Conservation (phyloP, 2,329 filamentous ascomycete genomes). For the Cryphonectria radicalis region DNA sequence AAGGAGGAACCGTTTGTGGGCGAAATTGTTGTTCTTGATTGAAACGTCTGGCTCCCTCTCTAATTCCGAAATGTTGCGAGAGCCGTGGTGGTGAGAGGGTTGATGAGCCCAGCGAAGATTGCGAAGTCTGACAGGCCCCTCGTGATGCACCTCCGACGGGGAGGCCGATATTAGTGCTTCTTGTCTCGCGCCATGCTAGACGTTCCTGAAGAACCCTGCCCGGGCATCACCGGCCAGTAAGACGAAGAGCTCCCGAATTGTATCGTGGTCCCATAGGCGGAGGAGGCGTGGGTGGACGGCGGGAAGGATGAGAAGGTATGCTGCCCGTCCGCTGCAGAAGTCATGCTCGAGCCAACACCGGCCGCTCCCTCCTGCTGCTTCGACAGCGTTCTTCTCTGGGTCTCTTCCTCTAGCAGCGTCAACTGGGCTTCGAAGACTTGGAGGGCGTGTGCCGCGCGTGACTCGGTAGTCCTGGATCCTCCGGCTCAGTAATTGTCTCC, state of each 20-base stretch:
- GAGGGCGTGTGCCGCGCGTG: not conserved
- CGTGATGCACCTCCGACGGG: not conserved
- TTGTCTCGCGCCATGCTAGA: not conserved
- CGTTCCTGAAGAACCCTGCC: not conserved
- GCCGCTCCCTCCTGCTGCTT: not conserved
- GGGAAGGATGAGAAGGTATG: not conserved
- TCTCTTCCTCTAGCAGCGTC: not conserved
- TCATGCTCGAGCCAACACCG: not conserved
- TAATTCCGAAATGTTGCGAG: too few species aligned
- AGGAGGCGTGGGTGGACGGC: not conserved
- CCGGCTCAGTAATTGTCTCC: not conserved
- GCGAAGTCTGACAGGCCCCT: not conserved
- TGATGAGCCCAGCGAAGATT: not conserved
- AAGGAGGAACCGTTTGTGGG: not conserved
- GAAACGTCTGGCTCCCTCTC: not conserved
- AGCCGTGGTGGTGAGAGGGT: not conserved
- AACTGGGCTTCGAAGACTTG: constrained; percentile 2
- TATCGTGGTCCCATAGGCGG: not conserved
- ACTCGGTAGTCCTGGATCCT: not conserved
- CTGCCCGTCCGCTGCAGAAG: not conserved
- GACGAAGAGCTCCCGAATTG: not conserved
- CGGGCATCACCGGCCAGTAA: not conserved
- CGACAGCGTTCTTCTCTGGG: not conserved
- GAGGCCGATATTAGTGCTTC: not conserved
- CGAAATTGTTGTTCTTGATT: not conserved